Evolutionary conservation across 371 early-diverging fungal genomes (phyloP).

Genomic region (Mucor velutinosus): DNA sequence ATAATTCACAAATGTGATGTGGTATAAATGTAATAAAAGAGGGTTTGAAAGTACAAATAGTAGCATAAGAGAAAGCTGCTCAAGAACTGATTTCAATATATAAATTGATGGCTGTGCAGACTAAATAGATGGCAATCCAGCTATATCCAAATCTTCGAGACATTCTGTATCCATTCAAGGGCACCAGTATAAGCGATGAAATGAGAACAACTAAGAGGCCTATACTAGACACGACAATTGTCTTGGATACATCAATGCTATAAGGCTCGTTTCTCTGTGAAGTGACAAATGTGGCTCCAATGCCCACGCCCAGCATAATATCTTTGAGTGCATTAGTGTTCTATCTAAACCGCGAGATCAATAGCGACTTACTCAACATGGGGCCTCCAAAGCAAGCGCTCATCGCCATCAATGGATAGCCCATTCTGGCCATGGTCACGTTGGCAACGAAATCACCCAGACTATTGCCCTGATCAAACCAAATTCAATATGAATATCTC

Average conservation of each 20-base stretch:
- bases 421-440: conserved; percentile 80
- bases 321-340: conserved; percentile 35
- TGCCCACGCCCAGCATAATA: conserved; percentile 75
- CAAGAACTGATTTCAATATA: conserved; percentile 46
- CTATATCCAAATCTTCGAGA: conserved; percentile 52
- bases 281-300: conserved; percentile 65
- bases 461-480: conserved; percentile 70
- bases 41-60: neutral
- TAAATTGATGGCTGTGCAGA: conserved; percentile 55
- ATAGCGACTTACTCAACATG: conserved; percentile 64
- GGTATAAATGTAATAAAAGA: neutral
- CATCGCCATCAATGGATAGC: conserved; percentile 84
- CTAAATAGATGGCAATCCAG: conserved; percentile 54
- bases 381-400: conserved; percentile 88
- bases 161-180: conserved; percentile 56
- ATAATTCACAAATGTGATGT: neutral
- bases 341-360: neutral
- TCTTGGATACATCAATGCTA: conserved; percentile 51
- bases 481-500: no score
- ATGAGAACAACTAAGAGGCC: conserved; percentile 53
- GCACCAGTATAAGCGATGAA: conserved; percentile 53
- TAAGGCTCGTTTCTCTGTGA: conserved; percentile 46
- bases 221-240: conserved; percentile 55
- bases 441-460: conserved; percentile 86
- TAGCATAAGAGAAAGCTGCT: neutral